Conservation (phyloP, 768 basidiomycete genomes). For the Mycena albidolilacea region DNA sequence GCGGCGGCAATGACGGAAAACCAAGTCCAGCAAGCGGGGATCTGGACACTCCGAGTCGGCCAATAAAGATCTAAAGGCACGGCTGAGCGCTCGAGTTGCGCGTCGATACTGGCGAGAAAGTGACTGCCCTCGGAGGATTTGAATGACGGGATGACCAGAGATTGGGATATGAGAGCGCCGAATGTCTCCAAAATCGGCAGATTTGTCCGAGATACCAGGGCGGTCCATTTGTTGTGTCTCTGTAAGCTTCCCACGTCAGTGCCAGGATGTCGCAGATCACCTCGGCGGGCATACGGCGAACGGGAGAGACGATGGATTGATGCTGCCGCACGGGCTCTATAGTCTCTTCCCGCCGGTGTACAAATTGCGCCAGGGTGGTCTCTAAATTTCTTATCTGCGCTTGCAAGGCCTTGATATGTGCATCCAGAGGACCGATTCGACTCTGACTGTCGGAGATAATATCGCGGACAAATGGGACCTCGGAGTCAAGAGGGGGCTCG, state of each 20-base stretch:
- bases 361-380: not conserved
- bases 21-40: not conserved
- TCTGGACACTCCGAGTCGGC: not conserved
- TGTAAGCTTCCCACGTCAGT: not conserved
- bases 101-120: not conserved
- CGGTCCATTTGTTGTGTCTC: not conserved
- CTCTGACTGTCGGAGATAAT: not conserved
- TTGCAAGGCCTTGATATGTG: not conserved
- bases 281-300: not conserved
- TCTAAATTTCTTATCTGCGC: not conserved
- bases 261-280: not conserved
- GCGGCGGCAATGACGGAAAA: not conserved
- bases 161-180: not conserved
- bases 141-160: constrained; percentile 1
- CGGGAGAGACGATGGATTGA: constrained; percentile 1
- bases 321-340: not conserved
- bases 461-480: not conserved
- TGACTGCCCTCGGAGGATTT: not conserved
- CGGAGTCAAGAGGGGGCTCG: not conserved
- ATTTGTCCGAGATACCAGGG: constrained; percentile 10
- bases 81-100: not conserved
- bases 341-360: not conserved
- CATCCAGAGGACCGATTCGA: not conserved
- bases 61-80: not conserved
- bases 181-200: constrained; percentile 1